Evolutionary conservation across 148 eudicot genomes (phyloP).

Genomic region (Cornus kousa): DNA sequence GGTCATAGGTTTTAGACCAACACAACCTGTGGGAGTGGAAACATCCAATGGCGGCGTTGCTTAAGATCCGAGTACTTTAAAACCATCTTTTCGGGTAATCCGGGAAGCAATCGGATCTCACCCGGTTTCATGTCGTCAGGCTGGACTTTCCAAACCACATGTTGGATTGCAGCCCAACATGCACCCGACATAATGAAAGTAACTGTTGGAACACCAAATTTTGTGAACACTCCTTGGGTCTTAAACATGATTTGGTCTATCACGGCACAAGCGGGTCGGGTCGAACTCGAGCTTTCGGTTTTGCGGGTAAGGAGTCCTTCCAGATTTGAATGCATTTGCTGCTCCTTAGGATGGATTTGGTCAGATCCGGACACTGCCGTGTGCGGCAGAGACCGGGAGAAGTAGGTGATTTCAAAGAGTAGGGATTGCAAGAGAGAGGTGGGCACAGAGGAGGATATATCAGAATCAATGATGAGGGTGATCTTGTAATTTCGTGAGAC

Average conservation of each 20-base stretch:
- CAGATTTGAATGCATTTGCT: background rate
- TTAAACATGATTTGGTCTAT: background rate
- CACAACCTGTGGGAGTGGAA: background rate
- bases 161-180: background rate
- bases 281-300: background rate
- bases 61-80: background rate
- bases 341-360: background rate
- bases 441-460: background rate
- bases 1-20: background rate
- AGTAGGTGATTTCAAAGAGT: background rate
- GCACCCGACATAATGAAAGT: background rate
- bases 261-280: background rate
- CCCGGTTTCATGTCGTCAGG: background rate
- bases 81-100: background rate
- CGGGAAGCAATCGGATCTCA: background rate
- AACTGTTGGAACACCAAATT: background rate
- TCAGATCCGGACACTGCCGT: background rate
- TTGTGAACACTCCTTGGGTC: background rate
- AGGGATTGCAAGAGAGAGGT: background rate
- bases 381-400: background rate
- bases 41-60: background rate
- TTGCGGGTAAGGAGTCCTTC: background rate
- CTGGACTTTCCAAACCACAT: background rate
- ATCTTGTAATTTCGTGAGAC: background rate
- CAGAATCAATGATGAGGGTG: background rate